Conservation (phyloP, 2,329 filamentous ascomycete species). For the Thielaviopsis euricoi region DNA sequence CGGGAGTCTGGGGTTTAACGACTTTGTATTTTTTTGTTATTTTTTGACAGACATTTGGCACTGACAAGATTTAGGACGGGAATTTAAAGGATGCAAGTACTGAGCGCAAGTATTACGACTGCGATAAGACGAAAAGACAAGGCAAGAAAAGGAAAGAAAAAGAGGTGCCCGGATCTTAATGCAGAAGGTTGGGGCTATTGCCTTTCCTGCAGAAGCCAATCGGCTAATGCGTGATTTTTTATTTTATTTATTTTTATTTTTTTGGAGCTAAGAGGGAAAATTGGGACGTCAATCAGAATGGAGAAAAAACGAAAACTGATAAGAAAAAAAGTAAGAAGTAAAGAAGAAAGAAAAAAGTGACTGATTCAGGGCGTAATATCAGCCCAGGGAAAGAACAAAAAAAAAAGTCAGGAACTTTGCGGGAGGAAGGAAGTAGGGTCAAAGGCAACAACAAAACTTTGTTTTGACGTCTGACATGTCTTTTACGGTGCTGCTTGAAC, state of each 20-base stretch:
- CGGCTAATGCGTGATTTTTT: neutral
- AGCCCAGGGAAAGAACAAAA: neutral
- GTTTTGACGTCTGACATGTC: neutral
- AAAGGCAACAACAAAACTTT: neutral
- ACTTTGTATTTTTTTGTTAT: conserved; percentile 2
- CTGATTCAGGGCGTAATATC: neutral
- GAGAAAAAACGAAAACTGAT: neutral
- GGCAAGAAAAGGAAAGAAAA: neutral
- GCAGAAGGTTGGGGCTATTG: no score
- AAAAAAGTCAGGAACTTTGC: neutral
- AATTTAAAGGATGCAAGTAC: no score
- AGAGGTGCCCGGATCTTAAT: neutral
- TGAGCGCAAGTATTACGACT: no score
- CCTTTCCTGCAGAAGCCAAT: no score
- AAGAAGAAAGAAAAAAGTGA: neutral
- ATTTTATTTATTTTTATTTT: no score
- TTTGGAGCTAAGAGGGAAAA: no score
- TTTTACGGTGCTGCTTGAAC: no score
- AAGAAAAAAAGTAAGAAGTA: neutral
- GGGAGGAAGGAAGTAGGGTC: neutral
- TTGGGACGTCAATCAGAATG: neutral
- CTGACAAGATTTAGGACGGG: no score
- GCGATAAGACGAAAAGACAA: neutral
- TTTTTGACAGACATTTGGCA: neutral
- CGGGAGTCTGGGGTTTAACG: neutral